A percentile compares a stretch with the other conserved stretches of the same genome.
Conservation (phyloP, 1,284 basidiomycete genomes). For the Cutaneotrichosporon cutaneum region DNA sequence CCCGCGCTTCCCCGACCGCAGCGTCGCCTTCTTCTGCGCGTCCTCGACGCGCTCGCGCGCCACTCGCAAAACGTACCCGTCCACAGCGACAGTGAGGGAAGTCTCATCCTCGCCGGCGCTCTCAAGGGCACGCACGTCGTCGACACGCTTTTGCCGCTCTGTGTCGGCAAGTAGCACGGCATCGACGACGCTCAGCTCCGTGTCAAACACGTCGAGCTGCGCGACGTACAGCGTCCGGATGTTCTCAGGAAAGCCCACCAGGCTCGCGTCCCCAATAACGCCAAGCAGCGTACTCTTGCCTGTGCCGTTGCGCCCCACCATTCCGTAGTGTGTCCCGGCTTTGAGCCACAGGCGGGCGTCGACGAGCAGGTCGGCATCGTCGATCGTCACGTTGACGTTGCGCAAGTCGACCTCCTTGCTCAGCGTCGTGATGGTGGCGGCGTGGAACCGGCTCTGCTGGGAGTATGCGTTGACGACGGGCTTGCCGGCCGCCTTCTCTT, state of each 20-base stretch:
- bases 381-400: slow-evolving; percentile 57
- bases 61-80: slow-evolving; percentile 10
- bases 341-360: slow-evolving; percentile 60
- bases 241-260: slow-evolving; percentile 72
- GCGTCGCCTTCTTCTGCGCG: slow-evolving; percentile 24
- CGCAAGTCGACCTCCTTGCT: slow-evolving; percentile 57
- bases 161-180: slow-evolving; percentile 10
- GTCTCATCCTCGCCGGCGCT: not conserved
- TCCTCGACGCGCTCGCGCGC: slow-evolving; percentile 15
- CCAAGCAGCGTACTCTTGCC: slow-evolving; percentile 57
- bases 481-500: not conserved
- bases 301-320: slow-evolving; percentile 61
- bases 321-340: slow-evolving; percentile 58
- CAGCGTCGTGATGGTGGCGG: slow-evolving; percentile 54
- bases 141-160: slow-evolving; percentile 17
- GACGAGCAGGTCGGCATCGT: slow-evolving; percentile 58
- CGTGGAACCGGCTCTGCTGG: slow-evolving; percentile 57
- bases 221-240: slow-evolving; percentile 75
- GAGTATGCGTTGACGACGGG: slow-evolving; percentile 19
- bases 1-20: slow-evolving; percentile 22
- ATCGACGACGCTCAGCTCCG: slow-evolving; percentile 37
- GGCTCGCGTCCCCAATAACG: slow-evolving; percentile 75
- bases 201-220: slow-evolving; percentile 93
- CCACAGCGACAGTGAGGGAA: slow-evolving; percentile 1
- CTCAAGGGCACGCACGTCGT: slow-evolving; percentile 15